Percentiles rank a stretch among this genome's conserved stretches.
Evolutionary conservation across 2,329 filamentous ascomycete genomes (phyloP).

Genomic region (Talaromyces sp.): DNA sequence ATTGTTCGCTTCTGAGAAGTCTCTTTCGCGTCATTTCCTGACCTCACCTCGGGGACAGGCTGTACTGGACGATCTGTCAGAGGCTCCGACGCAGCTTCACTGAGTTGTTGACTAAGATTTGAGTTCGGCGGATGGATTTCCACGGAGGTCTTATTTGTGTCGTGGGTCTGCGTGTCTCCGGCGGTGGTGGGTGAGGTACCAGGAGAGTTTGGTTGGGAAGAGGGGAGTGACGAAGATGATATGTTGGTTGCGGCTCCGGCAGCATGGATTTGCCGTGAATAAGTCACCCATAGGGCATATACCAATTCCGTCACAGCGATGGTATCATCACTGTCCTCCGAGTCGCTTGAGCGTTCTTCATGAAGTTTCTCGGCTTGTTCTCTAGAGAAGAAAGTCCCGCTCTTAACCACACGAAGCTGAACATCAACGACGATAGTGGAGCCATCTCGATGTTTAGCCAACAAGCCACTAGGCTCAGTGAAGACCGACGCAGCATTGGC

Average conservation of each 20-base stretch:
- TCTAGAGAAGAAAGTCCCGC: slow-evolving; percentile 67
- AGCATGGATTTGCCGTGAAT: slow-evolving; percentile 88
- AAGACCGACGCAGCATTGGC: slow-evolving; percentile 79
- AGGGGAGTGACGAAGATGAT: slow-evolving; percentile 55
- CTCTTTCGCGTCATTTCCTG: slow-evolving; percentile 32
- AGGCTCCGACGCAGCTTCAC: slow-evolving; percentile 50
- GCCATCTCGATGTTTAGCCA: slow-evolving; percentile 86
- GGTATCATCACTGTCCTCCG: slow-evolving; percentile 43
- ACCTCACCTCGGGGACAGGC: slow-evolving; percentile 32
- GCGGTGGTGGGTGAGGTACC: slow-evolving; percentile 62
- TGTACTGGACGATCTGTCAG: slow-evolving; percentile 47
- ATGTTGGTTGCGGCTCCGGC: slow-evolving; percentile 64
- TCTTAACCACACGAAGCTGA: slow-evolving; percentile 94
- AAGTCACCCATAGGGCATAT: slow-evolving; percentile 96
- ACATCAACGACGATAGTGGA: slow-evolving; percentile 91
- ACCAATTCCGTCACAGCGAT: slow-evolving; percentile 74
- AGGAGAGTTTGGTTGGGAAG: slow-evolving; percentile 67
- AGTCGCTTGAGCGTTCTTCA: slow-evolving; percentile 62
- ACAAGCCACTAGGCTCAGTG: slow-evolving; percentile 78
- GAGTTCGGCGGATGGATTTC: slow-evolving; percentile 47
- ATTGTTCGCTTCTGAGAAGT: slow-evolving; percentile 74
- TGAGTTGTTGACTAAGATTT: slow-evolving; percentile 55
- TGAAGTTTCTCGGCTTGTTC: slow-evolving; percentile 64
- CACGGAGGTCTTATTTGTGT: slow-evolving; percentile 30
- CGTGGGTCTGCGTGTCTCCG: slow-evolving; percentile 60